Evolutionary conservation across 140 eudicot species (phyloP).

Genomic region (Cichorium intybus): DNA sequence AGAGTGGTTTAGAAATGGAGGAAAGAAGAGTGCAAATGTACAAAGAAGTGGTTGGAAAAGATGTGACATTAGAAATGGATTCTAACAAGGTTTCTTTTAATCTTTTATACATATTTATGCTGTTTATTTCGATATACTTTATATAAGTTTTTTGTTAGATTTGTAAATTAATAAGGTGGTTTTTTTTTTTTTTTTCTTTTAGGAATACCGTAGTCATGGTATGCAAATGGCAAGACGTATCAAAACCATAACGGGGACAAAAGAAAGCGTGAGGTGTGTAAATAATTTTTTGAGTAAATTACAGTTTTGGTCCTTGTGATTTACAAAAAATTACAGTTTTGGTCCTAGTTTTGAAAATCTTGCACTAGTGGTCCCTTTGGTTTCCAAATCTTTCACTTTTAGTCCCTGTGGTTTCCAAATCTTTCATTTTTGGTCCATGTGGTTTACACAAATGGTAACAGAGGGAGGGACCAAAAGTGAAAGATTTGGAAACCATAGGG

Average conservation of each 20-base stretch:
- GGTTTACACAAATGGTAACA: no score
- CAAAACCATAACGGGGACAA: conserved; percentile 57
- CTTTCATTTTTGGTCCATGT: no score
- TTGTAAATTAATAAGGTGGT: conserved; percentile 2
- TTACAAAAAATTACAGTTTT: no score
- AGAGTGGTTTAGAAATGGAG: conserved; percentile 80
- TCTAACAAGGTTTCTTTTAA: conserved; percentile 22
- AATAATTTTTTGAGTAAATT: no score
- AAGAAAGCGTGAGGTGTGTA: conserved; percentile 74
- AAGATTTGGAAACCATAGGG: no score
- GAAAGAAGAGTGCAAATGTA: conserved; percentile 58
- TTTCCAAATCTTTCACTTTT: no score
- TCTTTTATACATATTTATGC: conserved; percentile 4
- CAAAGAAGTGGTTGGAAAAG: conserved; percentile 47
- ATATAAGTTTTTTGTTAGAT: conserved; percentile 1
- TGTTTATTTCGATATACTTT: not conserved
- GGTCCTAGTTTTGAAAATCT: no score
- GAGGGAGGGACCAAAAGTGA: no score
- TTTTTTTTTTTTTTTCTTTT: conserved; percentile 15
- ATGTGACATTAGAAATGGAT: conserved; percentile 37
- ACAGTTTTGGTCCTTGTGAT: no score
- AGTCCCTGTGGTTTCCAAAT: no score
- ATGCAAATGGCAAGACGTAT: conserved; percentile 57
- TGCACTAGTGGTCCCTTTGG: no score
- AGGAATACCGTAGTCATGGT: conserved; percentile 59